Percentiles rank a stretch among this genome's conserved stretches.
phyloP scores from a whole-genome alignment of 1,284 basidiomycete genomes.

The Ceratobasidium sp. region DNA sequence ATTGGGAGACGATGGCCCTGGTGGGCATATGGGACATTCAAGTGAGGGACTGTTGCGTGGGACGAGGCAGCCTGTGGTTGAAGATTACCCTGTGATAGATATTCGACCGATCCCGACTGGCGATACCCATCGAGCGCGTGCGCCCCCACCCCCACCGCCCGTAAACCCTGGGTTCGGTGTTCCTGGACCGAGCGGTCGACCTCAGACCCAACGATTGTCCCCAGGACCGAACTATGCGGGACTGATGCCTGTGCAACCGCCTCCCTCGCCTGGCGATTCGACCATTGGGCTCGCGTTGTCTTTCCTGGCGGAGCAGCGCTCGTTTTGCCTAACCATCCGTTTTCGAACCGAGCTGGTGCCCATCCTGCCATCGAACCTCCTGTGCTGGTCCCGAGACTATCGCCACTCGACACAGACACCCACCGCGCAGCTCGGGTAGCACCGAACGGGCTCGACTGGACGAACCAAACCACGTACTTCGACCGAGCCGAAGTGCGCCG shows the following conservation, averaged over 20 bases:
- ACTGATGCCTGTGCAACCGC: not conserved
- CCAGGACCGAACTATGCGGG: not conserved
- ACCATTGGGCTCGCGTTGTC: conserved; percentile 31
- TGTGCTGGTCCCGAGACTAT: conserved; percentile 23
- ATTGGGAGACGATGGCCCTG: conserved; percentile 1
- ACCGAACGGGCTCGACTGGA: conserved; percentile 27
- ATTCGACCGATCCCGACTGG: conserved; percentile 19
- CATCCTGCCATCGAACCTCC: conserved; percentile 9
- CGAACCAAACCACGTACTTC: not conserved
- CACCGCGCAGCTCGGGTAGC: conserved; percentile 28
- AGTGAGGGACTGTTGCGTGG: conserved; percentile 17
- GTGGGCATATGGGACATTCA: conserved; percentile 6
- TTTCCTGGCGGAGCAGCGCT: not conserved
- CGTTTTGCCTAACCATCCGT: conserved; percentile 26
- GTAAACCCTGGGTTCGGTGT: not conserved
- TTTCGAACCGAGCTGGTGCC: conserved; percentile 29
- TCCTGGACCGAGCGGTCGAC: conserved; percentile 5
- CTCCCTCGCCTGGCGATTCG: conserved; percentile 12
- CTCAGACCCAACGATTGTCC: not conserved
- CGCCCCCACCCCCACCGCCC: conserved; percentile 6
- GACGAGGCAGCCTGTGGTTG: not conserved
- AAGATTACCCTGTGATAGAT: conserved; percentile 28
- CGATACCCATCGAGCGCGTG: conserved; percentile 22
- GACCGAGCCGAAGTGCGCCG: conserved; percentile 1
- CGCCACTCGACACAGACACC: conserved; percentile 26